A percentile compares a stretch with the other conserved stretches of the same genome.
Evolutionary conservation across 805 yeast species (phyloP).

Genomic region (Aciculoconidium aculeatum): DNA sequence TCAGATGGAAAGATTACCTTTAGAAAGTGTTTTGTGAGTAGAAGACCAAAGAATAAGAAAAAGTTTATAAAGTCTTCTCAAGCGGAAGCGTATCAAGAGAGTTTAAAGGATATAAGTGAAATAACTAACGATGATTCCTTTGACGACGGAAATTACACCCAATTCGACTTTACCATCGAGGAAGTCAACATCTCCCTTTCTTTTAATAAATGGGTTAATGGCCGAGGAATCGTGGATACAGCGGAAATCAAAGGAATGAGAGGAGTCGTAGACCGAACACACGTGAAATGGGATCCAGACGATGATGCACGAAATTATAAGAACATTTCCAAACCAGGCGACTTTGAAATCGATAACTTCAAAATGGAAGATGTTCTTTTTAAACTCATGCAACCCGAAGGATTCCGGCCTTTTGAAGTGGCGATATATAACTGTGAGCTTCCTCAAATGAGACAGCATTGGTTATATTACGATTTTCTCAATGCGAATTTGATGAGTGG

Average conservation of each 20-base stretch:
- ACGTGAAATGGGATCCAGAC: constrained; percentile 73
- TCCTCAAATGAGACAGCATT: constrained; percentile 77
- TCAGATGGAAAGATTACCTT: constrained; percentile 78
- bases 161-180: constrained; percentile 86
- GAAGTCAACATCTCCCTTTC: constrained; percentile 76
- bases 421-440: constrained; percentile 85
- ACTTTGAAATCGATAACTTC: constrained; percentile 83
- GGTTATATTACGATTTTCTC: constrained; percentile 85
- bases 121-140: constrained; percentile 24
- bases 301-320: constrained; percentile 81
- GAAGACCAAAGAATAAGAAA: constrained; percentile 60
- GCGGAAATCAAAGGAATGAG: constrained; percentile 77
- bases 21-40: constrained; percentile 77
- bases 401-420: constrained; percentile 77
- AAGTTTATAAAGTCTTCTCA: constrained; percentile 68
- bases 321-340: constrained; percentile 74
- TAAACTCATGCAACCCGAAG: constrained; percentile 74
- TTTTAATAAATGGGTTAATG: constrained; percentile 82
- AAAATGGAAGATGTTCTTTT: constrained; percentile 81
- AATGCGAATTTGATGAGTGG: constrained; percentile 86
- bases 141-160: constrained; percentile 95
- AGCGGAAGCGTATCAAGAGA: constrained; percentile 60
- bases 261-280: constrained; percentile 89
- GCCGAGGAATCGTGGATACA: constrained; percentile 77
- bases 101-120: constrained; percentile 18